Conservation (phyloP, 2,329 filamentous ascomycete genomes). For the Monilinia fructicola region DNA sequence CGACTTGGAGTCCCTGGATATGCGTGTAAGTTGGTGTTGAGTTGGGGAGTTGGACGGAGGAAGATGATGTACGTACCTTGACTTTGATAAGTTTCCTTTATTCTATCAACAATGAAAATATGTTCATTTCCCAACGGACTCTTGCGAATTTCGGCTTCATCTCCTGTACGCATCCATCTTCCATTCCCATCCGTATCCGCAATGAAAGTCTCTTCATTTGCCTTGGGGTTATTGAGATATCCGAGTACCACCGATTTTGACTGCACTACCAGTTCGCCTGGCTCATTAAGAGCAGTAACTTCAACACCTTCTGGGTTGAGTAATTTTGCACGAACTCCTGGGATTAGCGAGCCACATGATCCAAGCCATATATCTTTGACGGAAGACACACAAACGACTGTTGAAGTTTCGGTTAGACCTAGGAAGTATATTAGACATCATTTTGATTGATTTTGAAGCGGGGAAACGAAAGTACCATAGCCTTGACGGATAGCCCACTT, state of each 20-base stretch:
- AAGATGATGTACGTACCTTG: conserved; percentile 53
- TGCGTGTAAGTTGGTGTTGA: background rate
- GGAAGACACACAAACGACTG: conserved; percentile 62
- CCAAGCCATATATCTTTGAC: conserved; percentile 67
- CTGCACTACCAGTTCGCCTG: conserved; percentile 79
- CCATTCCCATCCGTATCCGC: conserved; percentile 61
- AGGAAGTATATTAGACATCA: conserved; percentile 1
- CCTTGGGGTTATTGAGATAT: conserved; percentile 83
- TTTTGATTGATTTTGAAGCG: background rate
- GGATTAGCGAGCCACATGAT: conserved; percentile 69
- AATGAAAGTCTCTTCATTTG: conserved; percentile 76
- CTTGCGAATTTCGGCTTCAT: conserved; percentile 71
- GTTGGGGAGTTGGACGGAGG: background rate
- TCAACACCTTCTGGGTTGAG: conserved; percentile 67
- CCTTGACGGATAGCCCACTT: conserved; percentile 66
- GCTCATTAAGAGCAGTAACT: conserved; percentile 63
- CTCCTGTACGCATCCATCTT: conserved; percentile 74
- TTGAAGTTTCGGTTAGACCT: conserved; percentile 76
- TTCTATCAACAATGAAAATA: conserved; percentile 79
- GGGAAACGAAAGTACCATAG: conserved; percentile 54
- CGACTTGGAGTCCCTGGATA: conserved; percentile 69
- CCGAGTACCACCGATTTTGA: conserved; percentile 75
- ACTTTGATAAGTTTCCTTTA: conserved; percentile 77
- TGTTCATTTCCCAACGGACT: conserved; percentile 71
- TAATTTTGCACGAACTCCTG: conserved; percentile 64